Conservation (phyloP, 2,329 filamentous ascomycete genomes). For the Aspergillus persii region DNA sequence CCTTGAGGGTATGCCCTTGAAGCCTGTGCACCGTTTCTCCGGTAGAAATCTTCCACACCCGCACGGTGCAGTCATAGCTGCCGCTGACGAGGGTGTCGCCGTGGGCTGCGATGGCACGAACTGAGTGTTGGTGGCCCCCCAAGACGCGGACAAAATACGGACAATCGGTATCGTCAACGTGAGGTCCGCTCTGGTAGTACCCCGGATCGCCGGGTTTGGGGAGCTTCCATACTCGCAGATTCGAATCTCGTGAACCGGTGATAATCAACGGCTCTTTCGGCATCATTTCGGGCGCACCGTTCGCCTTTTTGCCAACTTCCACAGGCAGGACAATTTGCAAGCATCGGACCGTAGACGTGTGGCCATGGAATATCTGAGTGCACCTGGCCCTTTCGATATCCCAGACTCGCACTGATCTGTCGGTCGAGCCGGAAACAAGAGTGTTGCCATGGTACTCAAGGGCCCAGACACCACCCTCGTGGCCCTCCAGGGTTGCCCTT, state of each 20-base stretch:
- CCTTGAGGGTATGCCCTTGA: conserved; percentile 84
- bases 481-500: conserved; percentile 79
- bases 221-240: conserved; percentile 89
- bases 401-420: conserved; percentile 98
- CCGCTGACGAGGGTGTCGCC: conserved; percentile 95
- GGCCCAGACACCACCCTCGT: conserved; percentile 97
- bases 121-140: conserved; percentile 84
- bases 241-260: conserved; percentile 92
- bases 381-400: conserved; percentile 91
- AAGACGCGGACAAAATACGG: conserved; percentile 91
- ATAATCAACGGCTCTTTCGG: conserved; percentile 95
- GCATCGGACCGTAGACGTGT: conserved; percentile 95
- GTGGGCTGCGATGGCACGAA: conserved; percentile 91
- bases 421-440: conserved; percentile 91
- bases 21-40: conserved; percentile 83
- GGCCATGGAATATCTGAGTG: conserved; percentile 94
- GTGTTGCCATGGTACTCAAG: conserved; percentile 94
- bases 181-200: conserved; percentile 76
- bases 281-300: conserved; percentile 80
- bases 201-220: conserved; percentile 74
- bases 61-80: conserved; percentile 91
- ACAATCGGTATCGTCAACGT: conserved; percentile 72
- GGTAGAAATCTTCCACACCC: conserved; percentile 96
- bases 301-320: conserved; percentile 66
- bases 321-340: conserved; percentile 90